Evolutionary conservation across 2,329 filamentous ascomycete genomes (phyloP).

Genomic region (Juglanconis juglandina): DNA sequence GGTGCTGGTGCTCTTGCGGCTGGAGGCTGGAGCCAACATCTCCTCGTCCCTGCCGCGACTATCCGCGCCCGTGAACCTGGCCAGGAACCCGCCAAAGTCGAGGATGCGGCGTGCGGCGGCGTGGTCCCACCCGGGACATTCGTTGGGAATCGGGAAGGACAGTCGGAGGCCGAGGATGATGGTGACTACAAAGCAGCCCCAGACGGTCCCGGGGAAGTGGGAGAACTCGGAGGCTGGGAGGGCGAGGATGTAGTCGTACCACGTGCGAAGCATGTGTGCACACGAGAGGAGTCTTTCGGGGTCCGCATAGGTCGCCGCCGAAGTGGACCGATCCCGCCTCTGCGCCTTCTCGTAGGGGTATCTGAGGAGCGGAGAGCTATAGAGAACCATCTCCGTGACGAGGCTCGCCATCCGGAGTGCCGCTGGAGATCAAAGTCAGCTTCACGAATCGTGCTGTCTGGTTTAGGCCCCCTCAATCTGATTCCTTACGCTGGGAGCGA

Average conservation of each 20-base stretch:
- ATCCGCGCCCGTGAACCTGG: slow-evolving; percentile 27
- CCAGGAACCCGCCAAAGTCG: slow-evolving; percentile 37
- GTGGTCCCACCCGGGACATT: slow-evolving; percentile 35
- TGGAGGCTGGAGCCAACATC: slow-evolving; percentile 19
- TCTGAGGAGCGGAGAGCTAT: slow-evolving; percentile 36
- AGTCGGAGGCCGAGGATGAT: slow-evolving; percentile 44
- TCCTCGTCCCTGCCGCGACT: not conserved
- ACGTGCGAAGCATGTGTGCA: slow-evolving; percentile 20
- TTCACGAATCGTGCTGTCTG: too few species aligned
- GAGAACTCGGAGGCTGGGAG: slow-evolving; percentile 27
- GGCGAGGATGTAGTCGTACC: slow-evolving; percentile 26
- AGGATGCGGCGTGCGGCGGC: slow-evolving; percentile 37
- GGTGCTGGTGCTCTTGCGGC: not conserved
- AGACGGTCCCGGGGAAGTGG: slow-evolving; percentile 40
- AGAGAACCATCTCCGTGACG: slow-evolving; percentile 37
- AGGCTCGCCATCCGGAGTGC: slow-evolving; percentile 32
- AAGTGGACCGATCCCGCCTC: not conserved
- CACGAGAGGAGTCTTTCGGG: slow-evolving; percentile 18
- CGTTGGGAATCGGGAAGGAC: slow-evolving; percentile 40
- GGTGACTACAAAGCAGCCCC: slow-evolving; percentile 38
- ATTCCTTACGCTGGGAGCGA: slow-evolving; percentile 25
- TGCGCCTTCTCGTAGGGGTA: slow-evolving; percentile 6
- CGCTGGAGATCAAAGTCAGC: slow-evolving; percentile 23
- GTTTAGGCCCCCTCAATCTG: not conserved
- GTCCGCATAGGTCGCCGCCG: not conserved